These are phyloP conservation scores for Neofusicoccum cordaticola DNA, from an alignment of 2,329 filamentous ascomycete genomes.

Conservation along the genomic window DNA sequence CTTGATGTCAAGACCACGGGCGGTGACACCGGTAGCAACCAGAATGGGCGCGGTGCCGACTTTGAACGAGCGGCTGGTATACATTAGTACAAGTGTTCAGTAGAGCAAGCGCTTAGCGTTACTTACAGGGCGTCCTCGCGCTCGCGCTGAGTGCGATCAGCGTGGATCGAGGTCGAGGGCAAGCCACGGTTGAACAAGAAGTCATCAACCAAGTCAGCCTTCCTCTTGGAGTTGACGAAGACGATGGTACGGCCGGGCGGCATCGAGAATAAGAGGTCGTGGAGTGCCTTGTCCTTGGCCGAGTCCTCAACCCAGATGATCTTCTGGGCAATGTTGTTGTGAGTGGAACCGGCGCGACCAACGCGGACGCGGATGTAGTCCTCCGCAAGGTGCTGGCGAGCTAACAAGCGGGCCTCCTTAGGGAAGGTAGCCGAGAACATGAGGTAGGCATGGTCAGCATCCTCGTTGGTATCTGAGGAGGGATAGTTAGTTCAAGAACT, in stretches of 20 bases:
- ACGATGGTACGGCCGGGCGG: constrained; percentile 77
- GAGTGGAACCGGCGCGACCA: constrained; percentile 80
- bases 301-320: constrained; percentile 65
- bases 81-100: too few relatives aligned
- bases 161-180: constrained; percentile 84
- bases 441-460: constrained; percentile 65
- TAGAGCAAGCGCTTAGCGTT: too few relatives aligned
- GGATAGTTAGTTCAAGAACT: constrained; percentile 19
- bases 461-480: constrained; percentile 66
- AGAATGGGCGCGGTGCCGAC: constrained; percentile 72
- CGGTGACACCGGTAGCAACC: constrained; percentile 80
- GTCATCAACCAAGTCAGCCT: constrained; percentile 82
- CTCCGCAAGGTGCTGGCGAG: constrained; percentile 69
- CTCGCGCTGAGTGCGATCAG: constrained; percentile 82
- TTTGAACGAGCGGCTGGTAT: constrained; percentile 68
- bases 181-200: constrained; percentile 76
- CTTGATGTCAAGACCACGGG: constrained; percentile 83
- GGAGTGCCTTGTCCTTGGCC: constrained; percentile 67
- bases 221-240: constrained; percentile 80
- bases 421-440: constrained; percentile 97
- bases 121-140: constrained; percentile 81
- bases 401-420: constrained; percentile 71
- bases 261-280: constrained; percentile 68
- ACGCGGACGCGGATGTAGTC: constrained; percentile 79
- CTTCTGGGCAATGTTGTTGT: constrained; percentile 76